Conservation (phyloP, 2,329 filamentous ascomycete species). For the Phyllosticta ampelicida region DNA sequence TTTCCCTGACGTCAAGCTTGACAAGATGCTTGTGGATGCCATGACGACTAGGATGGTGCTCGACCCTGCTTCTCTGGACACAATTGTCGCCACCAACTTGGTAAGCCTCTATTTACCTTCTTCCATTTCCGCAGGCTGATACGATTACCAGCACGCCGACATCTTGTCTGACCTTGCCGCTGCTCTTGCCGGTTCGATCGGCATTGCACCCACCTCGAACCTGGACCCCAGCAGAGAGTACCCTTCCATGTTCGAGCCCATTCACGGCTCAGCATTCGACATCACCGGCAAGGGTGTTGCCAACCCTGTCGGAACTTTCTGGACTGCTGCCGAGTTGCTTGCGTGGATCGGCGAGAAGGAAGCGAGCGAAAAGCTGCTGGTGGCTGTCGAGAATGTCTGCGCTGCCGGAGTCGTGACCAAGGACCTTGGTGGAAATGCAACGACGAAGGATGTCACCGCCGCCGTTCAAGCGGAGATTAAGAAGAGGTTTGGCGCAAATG, state of each 20-base stretch:
- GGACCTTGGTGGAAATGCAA: slow-evolving; percentile 41
- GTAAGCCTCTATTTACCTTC: slow-evolving; percentile 13
- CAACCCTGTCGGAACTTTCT: slow-evolving; percentile 50
- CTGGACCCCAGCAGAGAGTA: slow-evolving; percentile 52
- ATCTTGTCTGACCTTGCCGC: slow-evolving; percentile 63
- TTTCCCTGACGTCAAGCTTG: slow-evolving; percentile 49
- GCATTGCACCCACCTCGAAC: slow-evolving; percentile 61
- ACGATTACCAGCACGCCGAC: slow-evolving; percentile 38
- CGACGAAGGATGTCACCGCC: slow-evolving; percentile 33
- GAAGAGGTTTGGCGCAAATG: slow-evolving; percentile 2
- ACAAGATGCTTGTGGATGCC: slow-evolving; percentile 58
- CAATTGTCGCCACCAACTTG: slow-evolving; percentile 53
- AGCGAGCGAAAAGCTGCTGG: slow-evolving; percentile 40
- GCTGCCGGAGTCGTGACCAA: slow-evolving; percentile 42
- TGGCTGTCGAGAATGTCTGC: slow-evolving; percentile 43
- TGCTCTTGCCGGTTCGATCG: slow-evolving; percentile 58
- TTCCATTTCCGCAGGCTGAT: neutral
- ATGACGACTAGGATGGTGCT: slow-evolving; percentile 56
- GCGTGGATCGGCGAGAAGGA: slow-evolving; percentile 46
- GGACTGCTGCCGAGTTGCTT: slow-evolving; percentile 49
- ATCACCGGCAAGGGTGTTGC: slow-evolving; percentile 47
- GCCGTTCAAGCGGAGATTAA: slow-evolving; percentile 32
- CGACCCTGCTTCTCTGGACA: slow-evolving; percentile 49
- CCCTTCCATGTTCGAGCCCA: slow-evolving; percentile 53
- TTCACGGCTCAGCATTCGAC: slow-evolving; percentile 49